A percentile compares a stretch with the other conserved stretches of the same genome.
Evolutionary conservation across 371 early-diverging fungal genomes (phyloP).

Genomic region (Zancudomyces culisetae): DNA sequence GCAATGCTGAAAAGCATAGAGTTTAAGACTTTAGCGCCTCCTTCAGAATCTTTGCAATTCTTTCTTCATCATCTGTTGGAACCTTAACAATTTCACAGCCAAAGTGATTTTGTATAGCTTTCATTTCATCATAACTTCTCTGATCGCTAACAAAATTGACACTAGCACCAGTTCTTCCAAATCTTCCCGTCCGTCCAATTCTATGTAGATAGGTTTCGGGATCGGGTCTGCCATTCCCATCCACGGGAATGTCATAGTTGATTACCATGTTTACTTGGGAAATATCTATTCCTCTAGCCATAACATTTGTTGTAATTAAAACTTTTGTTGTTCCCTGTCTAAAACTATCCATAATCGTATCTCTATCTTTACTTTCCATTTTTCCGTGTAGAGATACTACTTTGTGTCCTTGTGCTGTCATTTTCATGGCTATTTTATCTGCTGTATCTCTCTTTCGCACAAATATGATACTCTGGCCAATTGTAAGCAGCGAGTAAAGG

Average conservation of each 20-base stretch:
- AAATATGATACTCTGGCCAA: conserved; percentile 97
- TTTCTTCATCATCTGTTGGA: conserved; percentile 55
- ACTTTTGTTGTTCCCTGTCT: conserved; percentile 81
- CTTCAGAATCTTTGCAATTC: conserved; percentile 54
- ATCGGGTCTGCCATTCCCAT: conserved; percentile 37
- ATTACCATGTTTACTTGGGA: conserved; percentile 90
- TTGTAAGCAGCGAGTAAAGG: conserved; percentile 77
- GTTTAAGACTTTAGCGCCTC: conserved; percentile 46
- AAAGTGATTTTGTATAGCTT: conserved; percentile 54
- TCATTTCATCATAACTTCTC: conserved; percentile 44
- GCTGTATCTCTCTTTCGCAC: conserved; percentile 67
- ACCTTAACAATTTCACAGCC: conserved; percentile 51
- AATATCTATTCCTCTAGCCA: conserved; percentile 96
- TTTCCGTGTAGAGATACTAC: conserved; percentile 79
- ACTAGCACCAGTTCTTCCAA: conserved; percentile 88
- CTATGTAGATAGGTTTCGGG: conserved; percentile 95
- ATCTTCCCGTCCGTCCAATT: conserved; percentile 97
- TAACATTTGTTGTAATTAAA: conserved; percentile 87
- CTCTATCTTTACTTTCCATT: conserved; percentile 64
- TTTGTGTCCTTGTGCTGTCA: conserved; percentile 68
- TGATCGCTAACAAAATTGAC: conserved; percentile 88
- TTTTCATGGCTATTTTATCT: conserved; percentile 49
- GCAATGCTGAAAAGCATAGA: too few relatives aligned
- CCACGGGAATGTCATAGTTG: conserved; percentile 90
- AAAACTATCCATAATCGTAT: conserved; percentile 85